Evolutionary conservation across 176 grass and related monocot species (phyloP), one percentile per base, ranked within the genome.

Genomic region (Elymus sibiricus): DNA sequence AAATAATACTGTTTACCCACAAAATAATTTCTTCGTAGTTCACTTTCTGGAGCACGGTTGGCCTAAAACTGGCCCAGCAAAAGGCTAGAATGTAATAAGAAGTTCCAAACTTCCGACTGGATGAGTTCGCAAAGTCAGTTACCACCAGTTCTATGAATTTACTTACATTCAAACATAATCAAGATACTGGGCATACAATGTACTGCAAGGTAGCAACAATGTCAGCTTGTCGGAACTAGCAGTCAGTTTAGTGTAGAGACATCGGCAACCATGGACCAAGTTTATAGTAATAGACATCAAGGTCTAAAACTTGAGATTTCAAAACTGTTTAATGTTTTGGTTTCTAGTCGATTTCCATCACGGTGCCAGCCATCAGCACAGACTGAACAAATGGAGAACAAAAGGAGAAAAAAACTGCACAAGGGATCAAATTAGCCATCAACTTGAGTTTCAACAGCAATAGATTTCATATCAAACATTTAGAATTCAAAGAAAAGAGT

Each of bases 381-480:
- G 8, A 74, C 24, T 32, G 34, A 78, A 65, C 2, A 11, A 84
- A 86, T 81, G 83, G 77, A 73, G 11, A 73, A 5, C 51, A 26
- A 60, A 81, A 38, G 4, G 15, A 3, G 4, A 3, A 63, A 49
- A 53, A 2, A 21, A 78, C 40, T 21, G 16, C 8, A 46, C 4
- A 70, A 38, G 66, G 65, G 32, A 35, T 69, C 34, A 70, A 40
- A 70, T 49, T 49, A 49, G 46, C 76, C 66, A 78, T 31, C 43
- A 56, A 58, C 34, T 82, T 87, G 31, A 88, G 47, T 78, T 71
- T 64, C 55, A 71, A 79, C 37, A 79, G 39, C 55, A 71, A 79
- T 27, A 79, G 39, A 66, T 29, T 56, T 53, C 11, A 11, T 22
- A 40, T 42, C n/a, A 6, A 37, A 28, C 21, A 28, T 14, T 26